Percentiles rank a stretch among this genome's conserved stretches.
Conservation (phyloP, 805 yeast species). For the Starmerella bombi region DNA sequence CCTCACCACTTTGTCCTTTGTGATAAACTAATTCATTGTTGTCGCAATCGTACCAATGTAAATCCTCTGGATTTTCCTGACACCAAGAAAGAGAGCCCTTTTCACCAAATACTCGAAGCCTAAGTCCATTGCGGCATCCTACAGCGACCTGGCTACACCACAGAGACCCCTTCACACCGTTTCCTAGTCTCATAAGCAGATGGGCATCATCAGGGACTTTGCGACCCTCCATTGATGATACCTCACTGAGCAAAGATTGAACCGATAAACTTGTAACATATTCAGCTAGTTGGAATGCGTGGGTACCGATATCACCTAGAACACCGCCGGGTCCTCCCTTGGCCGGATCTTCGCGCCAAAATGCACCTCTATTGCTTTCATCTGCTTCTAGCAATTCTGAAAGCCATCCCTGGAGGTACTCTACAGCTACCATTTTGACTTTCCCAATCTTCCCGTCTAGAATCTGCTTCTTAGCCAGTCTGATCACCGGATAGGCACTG, state of each 20-base stretch:
- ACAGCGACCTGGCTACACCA: slow-evolving; percentile 9
- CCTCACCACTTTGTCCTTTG: not conserved
- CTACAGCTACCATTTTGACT: slow-evolving; percentile 2
- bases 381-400: slow-evolving; percentile 3
- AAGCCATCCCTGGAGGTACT: slow-evolving; percentile 8
- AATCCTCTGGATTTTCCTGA: slow-evolving; percentile 1
- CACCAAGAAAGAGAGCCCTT: slow-evolving; percentile 3
- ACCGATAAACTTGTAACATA: not conserved
- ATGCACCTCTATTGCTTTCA: slow-evolving; percentile 1
- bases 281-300: slow-evolving; percentile 5
- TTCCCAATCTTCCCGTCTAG: slow-evolving; percentile 3
- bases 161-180: slow-evolving; percentile 4
- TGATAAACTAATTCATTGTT: not conserved
- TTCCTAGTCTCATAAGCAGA: not conserved
- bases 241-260: not conserved
- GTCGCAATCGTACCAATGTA: not conserved
- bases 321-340: slow-evolving; percentile 5
- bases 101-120: slow-evolving; percentile 2
- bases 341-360: slow-evolving; percentile 5
- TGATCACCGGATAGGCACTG: slow-evolving; percentile 1
- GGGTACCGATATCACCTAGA: slow-evolving; percentile 7
- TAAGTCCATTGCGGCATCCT: slow-evolving; percentile 2
- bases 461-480: not conserved
- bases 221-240: slow-evolving; percentile 1
- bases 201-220: slow-evolving; percentile 6